Conservation (phyloP, 768 basidiomycete genomes). For the Kwoniella sp. region DNA sequence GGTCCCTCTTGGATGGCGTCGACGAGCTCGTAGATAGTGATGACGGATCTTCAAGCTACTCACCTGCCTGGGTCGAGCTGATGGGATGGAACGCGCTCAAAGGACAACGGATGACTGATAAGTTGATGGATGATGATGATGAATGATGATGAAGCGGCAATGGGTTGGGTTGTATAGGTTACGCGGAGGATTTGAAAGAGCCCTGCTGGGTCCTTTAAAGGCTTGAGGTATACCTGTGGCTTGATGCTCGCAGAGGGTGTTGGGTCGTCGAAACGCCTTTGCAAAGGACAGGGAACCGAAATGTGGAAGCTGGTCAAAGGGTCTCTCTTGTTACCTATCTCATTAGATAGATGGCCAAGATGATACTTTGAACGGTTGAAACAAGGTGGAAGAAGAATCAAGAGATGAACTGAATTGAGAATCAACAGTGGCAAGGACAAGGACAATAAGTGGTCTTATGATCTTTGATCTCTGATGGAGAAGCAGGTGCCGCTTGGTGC, state of each 20-base stretch:
- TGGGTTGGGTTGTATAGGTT: neutral
- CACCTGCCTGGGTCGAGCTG: neutral
- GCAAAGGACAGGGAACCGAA: neutral
- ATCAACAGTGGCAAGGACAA: neutral
- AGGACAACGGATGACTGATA: neutral
- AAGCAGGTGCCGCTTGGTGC: neutral
- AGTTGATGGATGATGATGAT: neutral
- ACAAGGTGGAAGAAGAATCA: neutral
- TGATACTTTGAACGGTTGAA: too few species aligned
- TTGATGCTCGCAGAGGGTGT: neutral
- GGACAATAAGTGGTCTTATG: neutral
- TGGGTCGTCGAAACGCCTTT: neutral
- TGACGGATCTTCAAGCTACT: neutral
- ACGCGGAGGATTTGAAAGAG: neutral
- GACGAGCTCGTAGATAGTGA: neutral
- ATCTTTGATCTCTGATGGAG: neutral
- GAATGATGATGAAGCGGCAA: neutral
- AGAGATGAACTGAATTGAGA: neutral
- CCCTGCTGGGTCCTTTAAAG: conserved; percentile 2
- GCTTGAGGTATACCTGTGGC: neutral
- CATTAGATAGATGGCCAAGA: too few species aligned
- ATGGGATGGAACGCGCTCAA: neutral
- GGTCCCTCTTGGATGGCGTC: neutral
- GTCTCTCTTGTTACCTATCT: too few species aligned
- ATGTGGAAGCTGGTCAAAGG: too few species aligned